Evolutionary conservation across 2,329 filamentous ascomycete species (phyloP).

Genomic region (Colletotrichum kahawae): DNA sequence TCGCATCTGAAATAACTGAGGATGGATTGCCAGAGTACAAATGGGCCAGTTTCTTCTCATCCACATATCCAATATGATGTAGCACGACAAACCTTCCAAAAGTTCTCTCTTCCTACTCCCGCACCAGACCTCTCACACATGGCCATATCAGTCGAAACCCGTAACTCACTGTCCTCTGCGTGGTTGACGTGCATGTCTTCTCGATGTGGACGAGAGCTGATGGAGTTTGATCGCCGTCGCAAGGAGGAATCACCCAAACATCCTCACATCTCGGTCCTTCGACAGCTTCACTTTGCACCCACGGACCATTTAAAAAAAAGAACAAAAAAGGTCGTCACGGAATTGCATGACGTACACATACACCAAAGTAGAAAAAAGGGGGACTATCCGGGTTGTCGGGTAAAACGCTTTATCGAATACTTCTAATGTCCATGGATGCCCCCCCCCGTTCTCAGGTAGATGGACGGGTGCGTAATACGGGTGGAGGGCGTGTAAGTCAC

Average conservation of each 20-base stretch:
- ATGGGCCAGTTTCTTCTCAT: not conserved
- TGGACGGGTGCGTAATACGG: not conserved
- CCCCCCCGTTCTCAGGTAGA: not conserved
- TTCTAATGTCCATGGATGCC: not conserved
- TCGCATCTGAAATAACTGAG: not conserved
- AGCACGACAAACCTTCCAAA: too few relatives aligned
- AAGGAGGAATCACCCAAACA: not conserved
- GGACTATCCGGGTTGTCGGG: not conserved
- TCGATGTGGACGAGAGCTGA: not conserved
- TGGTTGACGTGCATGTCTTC: not conserved
- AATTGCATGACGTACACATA: not conserved
- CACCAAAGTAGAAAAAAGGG: not conserved
- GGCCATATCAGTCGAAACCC: not conserved
- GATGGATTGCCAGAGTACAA: not conserved
- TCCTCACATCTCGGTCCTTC: not conserved
- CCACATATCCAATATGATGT: not conserved
- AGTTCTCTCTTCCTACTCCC: not conserved
- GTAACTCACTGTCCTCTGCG: not conserved
- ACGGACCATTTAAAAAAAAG: not conserved
- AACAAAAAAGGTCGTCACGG: not conserved
- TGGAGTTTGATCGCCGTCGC: not conserved
- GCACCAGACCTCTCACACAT: not conserved
- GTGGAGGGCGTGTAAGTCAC: not conserved
- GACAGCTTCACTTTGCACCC: not conserved
- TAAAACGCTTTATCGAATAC: not conserved